A percentile compares a stretch with the other conserved stretches of the same genome.
Evolutionary conservation across 2,329 filamentous ascomycete species (phyloP).

Genomic region (Coniochaeta hoffmannii): DNA sequence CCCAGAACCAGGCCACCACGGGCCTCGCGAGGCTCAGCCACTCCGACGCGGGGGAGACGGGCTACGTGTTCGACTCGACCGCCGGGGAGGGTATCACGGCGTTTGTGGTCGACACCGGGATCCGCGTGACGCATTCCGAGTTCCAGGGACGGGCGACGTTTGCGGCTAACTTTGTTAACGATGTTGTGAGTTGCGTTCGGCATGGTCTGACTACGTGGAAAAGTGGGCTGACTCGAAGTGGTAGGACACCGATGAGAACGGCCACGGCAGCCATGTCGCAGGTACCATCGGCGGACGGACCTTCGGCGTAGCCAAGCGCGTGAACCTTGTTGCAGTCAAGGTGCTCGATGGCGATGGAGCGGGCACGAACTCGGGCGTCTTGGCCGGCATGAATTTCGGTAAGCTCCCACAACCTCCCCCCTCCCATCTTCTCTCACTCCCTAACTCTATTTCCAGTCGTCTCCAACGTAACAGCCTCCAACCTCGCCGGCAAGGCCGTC

Average conservation of each 20-base stretch:
- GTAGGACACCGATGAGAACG: constrained; percentile 47
- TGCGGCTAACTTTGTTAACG: constrained; percentile 44
- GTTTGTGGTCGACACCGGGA: constrained; percentile 61
- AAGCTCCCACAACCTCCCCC: constrained; percentile 9
- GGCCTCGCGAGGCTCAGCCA: constrained; percentile 49
- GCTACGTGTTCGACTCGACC: constrained; percentile 45
- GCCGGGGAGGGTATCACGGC: constrained; percentile 50
- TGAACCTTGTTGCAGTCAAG: constrained; percentile 50
- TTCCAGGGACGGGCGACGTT: constrained; percentile 48
- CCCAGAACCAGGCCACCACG: constrained; percentile 45
- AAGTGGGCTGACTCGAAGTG: not conserved
- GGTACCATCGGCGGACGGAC: constrained; percentile 54
- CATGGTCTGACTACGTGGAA: not conserved
- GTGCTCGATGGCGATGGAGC: constrained; percentile 44
- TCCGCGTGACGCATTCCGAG: constrained; percentile 46
- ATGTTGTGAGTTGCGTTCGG: constrained; percentile 27
- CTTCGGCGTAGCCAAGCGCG: constrained; percentile 56
- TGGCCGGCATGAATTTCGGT: constrained; percentile 52
- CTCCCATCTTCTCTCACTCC: not conserved
- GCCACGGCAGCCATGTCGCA: constrained; percentile 57
- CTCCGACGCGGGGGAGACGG: constrained; percentile 20
- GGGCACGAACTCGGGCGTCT: constrained; percentile 43
- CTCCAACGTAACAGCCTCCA: constrained; percentile 33
- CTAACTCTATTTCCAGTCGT: constrained; percentile 24
- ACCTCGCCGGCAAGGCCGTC: constrained; percentile 43